These are phyloP conservation scores for Pezicula radicicola DNA, from an alignment of 2,329 filamentous ascomycete species.

Conservation along the genomic window DNA sequence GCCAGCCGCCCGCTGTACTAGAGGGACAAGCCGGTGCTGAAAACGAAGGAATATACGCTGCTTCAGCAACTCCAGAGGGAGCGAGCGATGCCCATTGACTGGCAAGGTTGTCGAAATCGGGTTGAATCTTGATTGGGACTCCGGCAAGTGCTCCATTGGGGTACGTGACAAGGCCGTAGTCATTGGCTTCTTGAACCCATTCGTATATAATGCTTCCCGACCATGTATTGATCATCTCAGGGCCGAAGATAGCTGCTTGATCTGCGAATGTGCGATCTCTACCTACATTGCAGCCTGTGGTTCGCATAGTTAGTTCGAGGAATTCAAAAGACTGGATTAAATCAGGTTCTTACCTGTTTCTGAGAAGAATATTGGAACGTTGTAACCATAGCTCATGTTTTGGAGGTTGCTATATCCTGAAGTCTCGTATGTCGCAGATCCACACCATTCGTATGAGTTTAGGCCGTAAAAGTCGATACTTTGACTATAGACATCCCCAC, in stretches of 20 bases:
- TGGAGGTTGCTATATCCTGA: constrained; percentile 69
- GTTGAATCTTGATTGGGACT: constrained; percentile 67
- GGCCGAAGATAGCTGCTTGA: constrained; percentile 73
- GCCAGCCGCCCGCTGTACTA: constrained; percentile 68
- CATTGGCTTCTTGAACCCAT: constrained; percentile 82
- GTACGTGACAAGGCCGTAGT: constrained; percentile 80
- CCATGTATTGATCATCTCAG: constrained; percentile 66
- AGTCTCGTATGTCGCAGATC: constrained; percentile 49
- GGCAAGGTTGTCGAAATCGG: constrained; percentile 78
- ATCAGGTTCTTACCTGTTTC: neutral
- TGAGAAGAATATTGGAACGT: constrained; percentile 42
- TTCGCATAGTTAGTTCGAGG: constrained; percentile 25
- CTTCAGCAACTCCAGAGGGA: constrained; percentile 64
- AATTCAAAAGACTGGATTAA: too few relatives aligned
- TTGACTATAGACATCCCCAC: constrained; percentile 59
- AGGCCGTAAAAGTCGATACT: constrained; percentile 62
- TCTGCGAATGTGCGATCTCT: constrained; percentile 64
- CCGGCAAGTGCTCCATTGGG: constrained; percentile 71
- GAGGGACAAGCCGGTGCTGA: constrained; percentile 68
- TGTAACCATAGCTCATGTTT: constrained; percentile 61
- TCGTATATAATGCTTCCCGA: constrained; percentile 85
- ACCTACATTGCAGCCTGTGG: constrained; percentile 71
- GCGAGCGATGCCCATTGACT: constrained; percentile 70
- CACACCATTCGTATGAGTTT: constrained; percentile 66
- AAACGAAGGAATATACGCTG: constrained; percentile 61